Evolutionary conservation across 1,139 yeast species (phyloP).

Genomic region (Candida sp.): DNA sequence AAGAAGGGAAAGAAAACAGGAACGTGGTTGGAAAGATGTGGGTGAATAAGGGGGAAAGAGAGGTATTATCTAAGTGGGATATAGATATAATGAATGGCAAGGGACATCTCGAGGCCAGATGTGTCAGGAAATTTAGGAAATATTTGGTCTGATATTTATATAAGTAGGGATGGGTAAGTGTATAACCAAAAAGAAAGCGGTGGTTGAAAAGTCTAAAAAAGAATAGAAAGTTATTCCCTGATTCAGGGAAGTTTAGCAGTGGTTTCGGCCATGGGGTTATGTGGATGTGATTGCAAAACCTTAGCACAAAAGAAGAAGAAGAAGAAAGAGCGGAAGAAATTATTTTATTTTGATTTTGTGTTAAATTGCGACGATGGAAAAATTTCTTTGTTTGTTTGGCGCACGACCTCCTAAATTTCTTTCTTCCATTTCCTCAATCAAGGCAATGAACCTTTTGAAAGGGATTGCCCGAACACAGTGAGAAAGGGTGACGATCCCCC

Average conservation of each 20-base stretch:
- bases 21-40: neutral
- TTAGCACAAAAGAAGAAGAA: no score
- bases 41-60: no score
- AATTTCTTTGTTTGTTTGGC: neutral
- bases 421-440: neutral
- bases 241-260: no score
- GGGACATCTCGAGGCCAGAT: neutral
- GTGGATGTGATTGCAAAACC: no score
- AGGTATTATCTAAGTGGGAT: no score
- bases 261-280: no score
- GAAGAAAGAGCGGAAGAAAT: neutral
- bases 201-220: no score
- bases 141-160: neutral
- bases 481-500: no score
- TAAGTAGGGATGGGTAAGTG: neutral
- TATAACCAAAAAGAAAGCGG: no score
- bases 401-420: neutral
- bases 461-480: no score
- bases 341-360: slow-evolving; percentile 1
- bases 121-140: neutral
- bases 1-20: neutral
- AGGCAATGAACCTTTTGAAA: neutral
- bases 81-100: neutral
- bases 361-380: neutral
- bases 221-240: no score